Evolutionary conservation across 495 filamentous ascomycete genomes (phyloP).

Genomic region (Hamigera avellanea): DNA sequence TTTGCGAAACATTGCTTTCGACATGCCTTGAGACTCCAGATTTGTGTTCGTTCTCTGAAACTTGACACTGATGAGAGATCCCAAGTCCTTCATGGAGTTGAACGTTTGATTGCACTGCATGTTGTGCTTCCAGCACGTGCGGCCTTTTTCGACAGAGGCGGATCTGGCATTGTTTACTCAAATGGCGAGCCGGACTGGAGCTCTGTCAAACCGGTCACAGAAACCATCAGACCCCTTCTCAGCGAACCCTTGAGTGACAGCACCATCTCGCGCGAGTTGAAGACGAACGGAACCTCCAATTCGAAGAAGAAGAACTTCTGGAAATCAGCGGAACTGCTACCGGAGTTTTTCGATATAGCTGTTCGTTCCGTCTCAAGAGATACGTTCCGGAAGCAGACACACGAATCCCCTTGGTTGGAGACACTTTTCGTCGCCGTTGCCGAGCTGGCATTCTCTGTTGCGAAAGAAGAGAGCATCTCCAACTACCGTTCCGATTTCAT

Average conservation of each 20-base stretch:
- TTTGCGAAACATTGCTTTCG: constrained; percentile 30
- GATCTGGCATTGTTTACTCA: constrained; percentile 35
- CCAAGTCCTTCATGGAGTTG: constrained; percentile 34
- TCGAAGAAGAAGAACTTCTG: constrained; percentile 10
- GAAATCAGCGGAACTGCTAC: constrained; percentile 22
- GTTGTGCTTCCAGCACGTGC: constrained; percentile 56
- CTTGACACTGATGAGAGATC: constrained; percentile 28
- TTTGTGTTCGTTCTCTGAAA: constrained; percentile 19
- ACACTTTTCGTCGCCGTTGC: constrained; percentile 47
- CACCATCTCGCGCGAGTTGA: constrained; percentile 1
- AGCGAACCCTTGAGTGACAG: constrained; percentile 12
- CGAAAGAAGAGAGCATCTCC: constrained; percentile 20
- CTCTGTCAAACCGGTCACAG: constrained; percentile 30
- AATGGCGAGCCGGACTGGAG: constrained; percentile 33
- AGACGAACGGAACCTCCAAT: neutral
- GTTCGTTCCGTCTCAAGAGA: constrained; percentile 41
- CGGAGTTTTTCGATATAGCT: constrained; percentile 45
- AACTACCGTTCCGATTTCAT: constrained; percentile 24
- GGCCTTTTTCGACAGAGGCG: constrained; percentile 35
- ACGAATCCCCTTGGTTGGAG: constrained; percentile 57
- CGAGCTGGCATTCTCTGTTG: constrained; percentile 29
- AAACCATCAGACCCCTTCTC: constrained; percentile 28
- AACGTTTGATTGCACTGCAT: constrained; percentile 55
- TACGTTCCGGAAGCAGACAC: constrained; percentile 40
- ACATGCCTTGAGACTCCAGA: constrained; percentile 26